Evolutionary conservation across 192 early-diverging fungal species (phyloP), one percentile per base, ranked within the genome.

Genomic region (Podila clonocystis): DNA sequence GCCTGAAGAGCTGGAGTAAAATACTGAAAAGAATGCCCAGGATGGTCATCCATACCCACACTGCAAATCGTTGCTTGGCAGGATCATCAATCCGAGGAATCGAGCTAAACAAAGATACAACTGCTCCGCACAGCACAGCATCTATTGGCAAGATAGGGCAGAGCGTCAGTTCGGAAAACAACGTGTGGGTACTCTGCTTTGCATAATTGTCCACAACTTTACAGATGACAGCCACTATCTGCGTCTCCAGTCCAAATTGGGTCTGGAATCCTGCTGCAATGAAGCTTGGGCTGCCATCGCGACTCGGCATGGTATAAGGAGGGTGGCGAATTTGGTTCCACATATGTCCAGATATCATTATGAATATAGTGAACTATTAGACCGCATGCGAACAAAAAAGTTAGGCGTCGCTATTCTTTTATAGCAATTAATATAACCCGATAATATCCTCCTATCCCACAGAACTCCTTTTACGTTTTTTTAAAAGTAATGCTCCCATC

Each of bases 341-440:
- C 94, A 95, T 95, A 66, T 92, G 89, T 38, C 94, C 94, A 22
- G 91, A 92, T 61, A 87, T 92, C 87, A 94, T 91, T 58, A 91
- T 68, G 19, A 93, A 75, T 30, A 92, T 89, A 30, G 79, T 87
- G 24, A 87, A 67, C 90, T 92, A 66, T 34, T 6, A 26, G 17
- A 61, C 2, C 7, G 17, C 7, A 24, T 17, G 9, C 4, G 34
- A 31, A 50, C 22, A 34, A 31, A n/a, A 34, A 31, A n/a, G 34
- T 36, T 9, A 36, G 34, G 9, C 1, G 8, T 2, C 6, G 6
- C 34, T 33, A 33, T 33, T 33, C 5, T 6, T 33, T 33, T 33
- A 33, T 6, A 33, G 33, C 33, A 33, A 5, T 33, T n/a, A n/a
- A n/a, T n/a, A n/a, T n/a, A n/a, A n/a, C n/a, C n/a, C n/a, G n/a